Base-by-base conservation (phyloP, 1,139 yeast genomes). In the Geotrichum cucujoidarum region DNA sequence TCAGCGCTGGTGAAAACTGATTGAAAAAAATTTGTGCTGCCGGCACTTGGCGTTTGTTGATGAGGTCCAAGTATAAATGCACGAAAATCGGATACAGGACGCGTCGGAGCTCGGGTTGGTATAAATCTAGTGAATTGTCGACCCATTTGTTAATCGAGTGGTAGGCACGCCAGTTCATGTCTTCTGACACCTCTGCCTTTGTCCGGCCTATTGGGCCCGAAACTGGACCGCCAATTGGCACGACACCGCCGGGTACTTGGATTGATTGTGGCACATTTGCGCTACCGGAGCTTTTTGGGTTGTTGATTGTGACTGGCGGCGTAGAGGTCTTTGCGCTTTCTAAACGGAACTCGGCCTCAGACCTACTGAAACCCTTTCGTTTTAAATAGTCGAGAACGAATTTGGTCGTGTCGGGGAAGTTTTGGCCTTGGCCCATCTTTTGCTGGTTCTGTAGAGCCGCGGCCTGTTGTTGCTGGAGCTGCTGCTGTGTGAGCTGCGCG, bases 331-430 rank as follows among this genome's bases (percentile, higher is more conserved):
- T 81, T 2, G 94, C 78, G 54, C 88, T 81, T 64, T 94, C 99
- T 55, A 89, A 78, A 55, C 98, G 77, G 52, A 92, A 75, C 83
- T 89, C 87, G 3, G 96, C 89, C 64, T 94, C 99, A 0, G 97
- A 90, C 57, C 84, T 79, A 56, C 88, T 90, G 62, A 88, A 94
- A 2, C 99, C 99, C 64, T 90, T 89, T 62, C 92, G 90, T 65
- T 82, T 86, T 56, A 94, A 75, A 60, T 92, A 92, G 60, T 92
- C 98, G 59, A 92, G 73, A 31, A 92, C 97, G 31, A 47, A 47
- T 16, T 41, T 47, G 16, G 46, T 47, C 7, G 50, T 47, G 20
- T 42, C 50, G 7, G 50, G 50, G 21, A 42, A 34, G 32, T 16
- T 31, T 7, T 36, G 30, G 10, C 16, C 33, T 17, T 35, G 45